Evolutionary conservation across 768 basidiomycete genomes (phyloP), one percentile per base, ranked within the genome.

Genomic region (Collybia nuda): DNA sequence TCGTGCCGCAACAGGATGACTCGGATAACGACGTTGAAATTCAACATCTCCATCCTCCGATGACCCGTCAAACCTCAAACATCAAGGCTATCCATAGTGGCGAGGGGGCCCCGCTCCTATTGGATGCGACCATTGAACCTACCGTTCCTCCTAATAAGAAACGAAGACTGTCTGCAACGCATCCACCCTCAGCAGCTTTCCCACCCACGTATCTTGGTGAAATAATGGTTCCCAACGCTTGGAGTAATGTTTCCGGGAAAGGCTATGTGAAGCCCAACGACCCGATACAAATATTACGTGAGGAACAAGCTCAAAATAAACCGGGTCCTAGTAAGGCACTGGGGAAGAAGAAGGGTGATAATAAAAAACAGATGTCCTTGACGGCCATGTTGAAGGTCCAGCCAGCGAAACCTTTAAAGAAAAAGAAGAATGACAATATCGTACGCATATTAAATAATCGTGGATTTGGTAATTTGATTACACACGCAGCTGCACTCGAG

Each of bases 221-320:
- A 43, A 73, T 90, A 44, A 53, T 90, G 8, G 77, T 90, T 19
- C 76, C 78, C 18, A 85, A 88, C 58, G 89, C 87, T 8, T 91
- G 87, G 87, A 88, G 86, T 55, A 90, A 84, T 36, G 85, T 79
- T 12, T 85, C 80, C 43, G 89, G 89, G 1, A 81, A 76, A 57
- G 85, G 85, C 3, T 89, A 90, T 52, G 72, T 88, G 32, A 82
- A 82, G 52, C 52, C 69, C 18, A 79, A 80, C n/a, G 88, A 90
- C n/a, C 62, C 73, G 19, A 67, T 90, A 19, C 58, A 61, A 41
- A 70, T 90, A 8, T 77, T 81, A 57, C 76, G 86, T 39, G 85
- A 90, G 40, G 67, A 62, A 32, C 66, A 65, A 7, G 70, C 76
- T 2, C 72, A 73, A 40, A 23, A 60, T 12, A 64, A 65, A 48